Evolutionary conservation across 2,329 filamentous ascomycete genomes (phyloP).

Genomic region (Fusarium floridanum): DNA sequence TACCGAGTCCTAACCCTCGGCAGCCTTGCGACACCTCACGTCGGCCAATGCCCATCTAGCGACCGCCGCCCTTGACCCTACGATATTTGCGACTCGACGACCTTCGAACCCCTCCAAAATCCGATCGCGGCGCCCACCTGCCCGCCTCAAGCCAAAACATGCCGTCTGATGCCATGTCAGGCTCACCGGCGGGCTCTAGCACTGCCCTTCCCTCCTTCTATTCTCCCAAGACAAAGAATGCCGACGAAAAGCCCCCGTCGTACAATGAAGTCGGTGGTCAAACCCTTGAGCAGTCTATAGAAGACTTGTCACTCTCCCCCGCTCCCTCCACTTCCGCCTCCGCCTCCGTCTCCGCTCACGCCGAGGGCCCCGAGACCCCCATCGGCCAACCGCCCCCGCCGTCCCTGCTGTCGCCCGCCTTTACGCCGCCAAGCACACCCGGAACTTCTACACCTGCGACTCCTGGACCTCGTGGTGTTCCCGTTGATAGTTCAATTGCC

Average conservation of each 20-base stretch:
- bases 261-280: constrained; percentile 26
- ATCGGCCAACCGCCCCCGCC: constrained; percentile 60
- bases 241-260: constrained; percentile 37
- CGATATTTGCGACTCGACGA: constrained; percentile 28
- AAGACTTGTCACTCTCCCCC: constrained; percentile 54
- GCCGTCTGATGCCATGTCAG: constrained; percentile 47
- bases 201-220: constrained; percentile 61
- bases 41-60: constrained; percentile 35
- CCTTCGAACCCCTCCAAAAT: constrained; percentile 31
- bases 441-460: constrained; percentile 66
- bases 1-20: background rate
- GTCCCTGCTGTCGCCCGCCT: constrained; percentile 88
- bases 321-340: constrained; percentile 31
- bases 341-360: constrained; percentile 26
- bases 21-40: background rate
- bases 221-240: constrained; percentile 55
- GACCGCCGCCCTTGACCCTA: constrained; percentile 6
- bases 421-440: constrained; percentile 78
- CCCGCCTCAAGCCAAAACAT: constrained; percentile 43
- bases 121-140: constrained; percentile 41
- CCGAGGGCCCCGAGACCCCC: constrained; percentile 37
- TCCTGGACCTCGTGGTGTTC: constrained; percentile 63
- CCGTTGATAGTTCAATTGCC: constrained; percentile 70
- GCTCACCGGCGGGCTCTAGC: constrained; percentile 50
- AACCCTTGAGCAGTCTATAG: constrained; percentile 47